Evolutionary conservation across 495 filamentous ascomycete species (phyloP).

Genomic region (Annulohypoxylon moriforme): DNA sequence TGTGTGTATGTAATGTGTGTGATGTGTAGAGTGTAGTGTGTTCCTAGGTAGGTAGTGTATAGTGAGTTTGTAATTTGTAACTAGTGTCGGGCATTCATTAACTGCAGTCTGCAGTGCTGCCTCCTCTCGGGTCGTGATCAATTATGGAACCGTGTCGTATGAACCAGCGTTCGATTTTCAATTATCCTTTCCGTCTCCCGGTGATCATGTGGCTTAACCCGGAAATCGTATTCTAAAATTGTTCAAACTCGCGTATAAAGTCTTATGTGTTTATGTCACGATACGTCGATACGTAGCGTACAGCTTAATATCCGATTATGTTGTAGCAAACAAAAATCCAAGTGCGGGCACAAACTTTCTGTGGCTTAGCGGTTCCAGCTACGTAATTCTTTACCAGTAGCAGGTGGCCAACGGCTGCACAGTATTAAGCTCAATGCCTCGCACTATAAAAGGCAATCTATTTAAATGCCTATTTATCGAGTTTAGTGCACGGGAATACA

Average conservation of each 20-base stretch:
- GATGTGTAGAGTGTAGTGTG: neutral
- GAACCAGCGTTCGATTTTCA: neutral
- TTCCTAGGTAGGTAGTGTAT: neutral
- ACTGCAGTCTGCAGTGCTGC: neutral
- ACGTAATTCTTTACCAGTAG: conserved; percentile 33
- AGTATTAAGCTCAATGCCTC: neutral
- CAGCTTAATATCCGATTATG: neutral
- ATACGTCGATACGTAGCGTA: neutral
- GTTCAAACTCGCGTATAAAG: neutral
- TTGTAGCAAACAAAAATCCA: conserved; percentile 5
- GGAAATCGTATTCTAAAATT: neutral
- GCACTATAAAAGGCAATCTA: neutral
- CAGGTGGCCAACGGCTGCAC: neutral
- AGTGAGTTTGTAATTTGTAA: neutral
- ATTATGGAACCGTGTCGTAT: conserved; percentile 13
- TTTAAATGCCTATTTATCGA: neutral
- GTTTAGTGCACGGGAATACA: conserved; percentile 22
- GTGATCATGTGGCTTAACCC: neutral
- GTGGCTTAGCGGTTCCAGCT: conserved; percentile 40
- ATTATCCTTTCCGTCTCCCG: conserved; percentile 8
- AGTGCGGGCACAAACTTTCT: conserved; percentile 24
- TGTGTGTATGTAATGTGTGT: neutral
- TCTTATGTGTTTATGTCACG: conserved; percentile 2
- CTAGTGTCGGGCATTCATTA: conserved; percentile 19
- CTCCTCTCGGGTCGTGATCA: neutral